A percentile compares a stretch with the other conserved stretches of the same genome.
Conservation (phyloP, 2,329 filamentous ascomycete genomes). For the Penicillium griseofulvum region DNA sequence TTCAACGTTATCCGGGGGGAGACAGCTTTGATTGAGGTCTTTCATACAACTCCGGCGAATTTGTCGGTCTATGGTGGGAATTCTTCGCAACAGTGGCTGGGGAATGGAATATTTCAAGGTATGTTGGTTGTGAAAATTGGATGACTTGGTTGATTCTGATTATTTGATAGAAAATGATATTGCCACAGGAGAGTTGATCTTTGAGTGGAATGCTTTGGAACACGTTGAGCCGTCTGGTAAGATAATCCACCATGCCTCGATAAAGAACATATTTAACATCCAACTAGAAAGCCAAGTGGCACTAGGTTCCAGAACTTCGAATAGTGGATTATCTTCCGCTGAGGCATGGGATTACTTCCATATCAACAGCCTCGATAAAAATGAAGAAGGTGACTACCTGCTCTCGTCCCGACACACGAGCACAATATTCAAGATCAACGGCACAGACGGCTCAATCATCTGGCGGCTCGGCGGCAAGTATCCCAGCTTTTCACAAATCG, state of each 20-base stretch:
- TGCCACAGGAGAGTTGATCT: slow-evolving; percentile 1
- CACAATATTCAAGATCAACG: slow-evolving; percentile 28
- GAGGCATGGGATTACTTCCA: slow-evolving; percentile 33
- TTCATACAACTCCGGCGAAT: slow-evolving; percentile 47
- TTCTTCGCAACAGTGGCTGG: slow-evolving; percentile 51
- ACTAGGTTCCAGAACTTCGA: slow-evolving; percentile 7
- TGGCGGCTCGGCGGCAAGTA: slow-evolving; percentile 28
- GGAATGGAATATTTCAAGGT: slow-evolving; percentile 53
- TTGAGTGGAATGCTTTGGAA: slow-evolving; percentile 7
- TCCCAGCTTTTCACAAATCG: slow-evolving; percentile 16
- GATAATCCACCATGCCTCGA: background rate
- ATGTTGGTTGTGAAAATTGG: background rate
- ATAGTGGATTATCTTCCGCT: slow-evolving; percentile 11
- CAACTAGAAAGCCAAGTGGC: background rate
- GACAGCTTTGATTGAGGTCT: slow-evolving; percentile 51
- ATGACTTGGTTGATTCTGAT: background rate
- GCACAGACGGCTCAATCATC: slow-evolving; percentile 26
- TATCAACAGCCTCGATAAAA: slow-evolving; percentile 24
- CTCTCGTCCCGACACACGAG: slow-evolving; percentile 28
- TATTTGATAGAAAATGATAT: background rate
- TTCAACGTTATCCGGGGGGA: slow-evolving; percentile 51
- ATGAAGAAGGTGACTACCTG: slow-evolving; percentile 26
- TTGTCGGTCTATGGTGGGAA: slow-evolving; percentile 45
- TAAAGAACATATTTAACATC: background rate
- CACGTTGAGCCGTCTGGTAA: slow-evolving; percentile 5